phyloP scores from a whole-genome alignment of 768 basidiomycete species.

The Naganishia antarctica region DNA sequence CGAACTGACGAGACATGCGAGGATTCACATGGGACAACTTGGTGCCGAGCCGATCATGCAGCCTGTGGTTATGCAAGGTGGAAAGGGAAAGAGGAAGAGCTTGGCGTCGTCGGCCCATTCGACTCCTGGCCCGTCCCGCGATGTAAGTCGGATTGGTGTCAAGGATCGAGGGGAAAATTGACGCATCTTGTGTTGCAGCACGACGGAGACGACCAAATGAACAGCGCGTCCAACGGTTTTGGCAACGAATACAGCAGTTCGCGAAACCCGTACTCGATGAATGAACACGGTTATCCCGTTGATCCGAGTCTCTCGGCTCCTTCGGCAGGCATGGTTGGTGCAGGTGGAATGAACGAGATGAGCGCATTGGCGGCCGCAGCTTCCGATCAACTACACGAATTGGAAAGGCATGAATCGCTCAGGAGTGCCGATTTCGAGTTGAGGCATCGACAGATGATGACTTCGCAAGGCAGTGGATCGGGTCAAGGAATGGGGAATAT shows the following conservation, averaged over 20 bases:
- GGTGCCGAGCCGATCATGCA: conserved; percentile 16
- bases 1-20: conserved; percentile 90
- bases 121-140: conserved; percentile 20
- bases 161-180: neutral
- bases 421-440: conserved; percentile 83
- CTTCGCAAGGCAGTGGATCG: conserved; percentile 23
- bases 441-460: conserved; percentile 59
- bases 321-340: conserved; percentile 27
- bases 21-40: conserved; percentile 62
- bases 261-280: conserved; percentile 19
- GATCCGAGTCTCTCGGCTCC: conserved; percentile 22
- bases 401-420: conserved; percentile 78
- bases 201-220: conserved; percentile 24
- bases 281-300: conserved; percentile 17
- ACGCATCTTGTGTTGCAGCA: neutral
- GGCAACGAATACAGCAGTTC: conserved; percentile 15
- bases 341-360: conserved; percentile 49
- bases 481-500: conserved; percentile 25
- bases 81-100: conserved; percentile 39
- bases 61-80: neutral
- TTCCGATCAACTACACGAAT: conserved; percentile 80
- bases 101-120: conserved; percentile 22
- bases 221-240: neutral
- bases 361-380: conserved; percentile 57
- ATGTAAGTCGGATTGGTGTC: conserved; percentile 12